Evolutionary conservation across 495 filamentous ascomycete species (phyloP), one percentile per base, ranked within the genome.

Genomic region (Podospora pseudocomata): DNA sequence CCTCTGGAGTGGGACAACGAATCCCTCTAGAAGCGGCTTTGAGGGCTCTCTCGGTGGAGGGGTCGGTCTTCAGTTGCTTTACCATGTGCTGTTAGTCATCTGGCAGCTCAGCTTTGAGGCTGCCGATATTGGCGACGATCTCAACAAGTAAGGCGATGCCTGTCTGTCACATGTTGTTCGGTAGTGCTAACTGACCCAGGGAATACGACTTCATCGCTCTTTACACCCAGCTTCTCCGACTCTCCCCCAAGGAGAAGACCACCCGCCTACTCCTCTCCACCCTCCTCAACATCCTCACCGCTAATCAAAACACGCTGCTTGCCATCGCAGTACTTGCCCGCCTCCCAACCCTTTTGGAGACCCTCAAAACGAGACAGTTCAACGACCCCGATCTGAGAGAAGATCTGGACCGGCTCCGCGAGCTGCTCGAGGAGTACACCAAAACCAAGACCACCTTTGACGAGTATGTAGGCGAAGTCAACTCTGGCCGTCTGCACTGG

Each of bases 61-160:
- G 18, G 91, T 99, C 63, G 92, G 94, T 18, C 81, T 99, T 16
- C 96, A 99, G 74, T 87, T 98, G 55, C 85, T 99, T 28, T 99
- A 99, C 76, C 93, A 97, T 71, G 91, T 97, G 23, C 85, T 99
- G 39, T 81, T 99, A 53, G 92, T 93, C 16, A 77, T 98, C 26
- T 99, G 96, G 96, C 93, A 98, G 81, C 82, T 98, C 63, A 95
- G 92, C 67, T 99, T 99, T 70, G 96, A 98, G 74, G 91, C 89
- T 26, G 83, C 83, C 32, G 80, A 91, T 6, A 85, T 99, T 69
- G 94, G 96, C 26, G 91, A 95, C 66, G 94, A 90, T 34, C 80
- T 97, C 54, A 89, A 97, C 79, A 86, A 92, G 91, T 94, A 86
- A 72, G 84, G 78, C 20, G 7, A n/a, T 49, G 28, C 65, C 44